Evolutionary conservation across 805 yeast species (phyloP).

Genomic region (Blastobotrys americana): DNA sequence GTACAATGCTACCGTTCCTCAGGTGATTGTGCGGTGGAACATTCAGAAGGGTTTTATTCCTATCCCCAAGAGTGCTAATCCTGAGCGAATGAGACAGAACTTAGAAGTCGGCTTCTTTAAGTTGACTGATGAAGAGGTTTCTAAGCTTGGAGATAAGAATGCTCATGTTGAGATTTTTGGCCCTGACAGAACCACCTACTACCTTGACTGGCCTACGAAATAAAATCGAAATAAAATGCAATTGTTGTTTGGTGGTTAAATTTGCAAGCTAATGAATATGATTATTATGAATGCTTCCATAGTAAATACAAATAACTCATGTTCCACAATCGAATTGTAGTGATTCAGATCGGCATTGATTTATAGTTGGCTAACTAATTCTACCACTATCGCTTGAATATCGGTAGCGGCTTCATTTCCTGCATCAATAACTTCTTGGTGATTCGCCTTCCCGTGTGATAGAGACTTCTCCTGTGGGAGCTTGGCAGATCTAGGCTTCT

Average conservation of each 20-base stretch:
- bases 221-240: background rate
- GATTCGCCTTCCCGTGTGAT: slow-evolving; percentile 71
- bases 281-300: too few relatives aligned
- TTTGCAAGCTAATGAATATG: too few relatives aligned
- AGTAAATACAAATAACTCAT: too few relatives aligned
- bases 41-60: slow-evolving; percentile 64
- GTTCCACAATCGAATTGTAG: too few relatives aligned
- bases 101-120: slow-evolving; percentile 45
- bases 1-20: slow-evolving; percentile 46
- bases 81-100: slow-evolving; percentile 45
- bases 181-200: background rate
- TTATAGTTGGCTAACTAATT: slow-evolving; percentile 16
- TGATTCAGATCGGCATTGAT: background rate
- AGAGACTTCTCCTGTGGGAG: slow-evolving; percentile 15
- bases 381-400: slow-evolving; percentile 56
- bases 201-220: background rate
- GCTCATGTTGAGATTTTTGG: slow-evolving; percentile 7
- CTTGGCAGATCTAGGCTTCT: slow-evolving; percentile 33
- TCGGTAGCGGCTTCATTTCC: slow-evolving; percentile 78
- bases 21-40: slow-evolving; percentile 68
- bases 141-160: slow-evolving; percentile 29
- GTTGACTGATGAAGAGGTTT: slow-evolving; percentile 39
- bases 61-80: slow-evolving; percentile 54
- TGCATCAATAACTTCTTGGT: slow-evolving; percentile 81
- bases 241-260: background rate